phyloP scores from a whole-genome alignment of 306 rosid genomes.

The Myrica gale region DNA sequence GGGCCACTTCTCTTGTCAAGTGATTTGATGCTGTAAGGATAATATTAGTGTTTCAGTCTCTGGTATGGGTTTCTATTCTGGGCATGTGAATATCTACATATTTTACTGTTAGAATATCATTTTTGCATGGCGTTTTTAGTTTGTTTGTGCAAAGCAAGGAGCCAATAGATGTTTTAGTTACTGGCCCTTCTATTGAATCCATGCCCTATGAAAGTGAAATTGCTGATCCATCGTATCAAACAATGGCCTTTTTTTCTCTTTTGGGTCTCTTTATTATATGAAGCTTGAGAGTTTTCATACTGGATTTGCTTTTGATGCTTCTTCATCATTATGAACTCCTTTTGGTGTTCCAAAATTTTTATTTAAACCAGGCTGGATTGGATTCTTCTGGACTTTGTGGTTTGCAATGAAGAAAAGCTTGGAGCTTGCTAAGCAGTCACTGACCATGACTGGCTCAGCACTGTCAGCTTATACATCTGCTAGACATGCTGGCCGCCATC shows the following conservation, averaged over 20 bases:
- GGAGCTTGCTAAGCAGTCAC: conserved; percentile 52
- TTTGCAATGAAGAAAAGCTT: conserved; percentile 55
- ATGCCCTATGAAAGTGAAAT: background rate
- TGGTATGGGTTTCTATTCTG: background rate
- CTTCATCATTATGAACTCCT: background rate
- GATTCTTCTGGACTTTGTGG: conserved; percentile 60
- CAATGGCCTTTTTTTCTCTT: background rate
- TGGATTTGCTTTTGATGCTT: background rate
- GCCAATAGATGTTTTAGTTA: background rate
- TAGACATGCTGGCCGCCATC: conserved; percentile 38
- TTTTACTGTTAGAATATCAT: background rate
- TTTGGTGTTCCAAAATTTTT: background rate
- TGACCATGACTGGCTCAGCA: conserved; percentile 50
- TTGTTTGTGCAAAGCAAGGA: background rate
- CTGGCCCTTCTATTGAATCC: background rate
- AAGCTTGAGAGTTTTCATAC: background rate
- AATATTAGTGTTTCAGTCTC: background rate
- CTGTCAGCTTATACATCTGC: conserved; percentile 57
- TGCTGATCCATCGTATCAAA: background rate
- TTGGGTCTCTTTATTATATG: background rate
- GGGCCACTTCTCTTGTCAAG: background rate
- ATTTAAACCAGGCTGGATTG: conserved; percentile 65
- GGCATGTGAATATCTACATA: background rate
- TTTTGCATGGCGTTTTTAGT: background rate
- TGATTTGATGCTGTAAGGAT: background rate